Percentiles rank a stretch among this genome's conserved stretches.
Evolutionary conservation across 768 basidiomycete genomes (phyloP).

Genomic region (Amyloporia xantha): DNA sequence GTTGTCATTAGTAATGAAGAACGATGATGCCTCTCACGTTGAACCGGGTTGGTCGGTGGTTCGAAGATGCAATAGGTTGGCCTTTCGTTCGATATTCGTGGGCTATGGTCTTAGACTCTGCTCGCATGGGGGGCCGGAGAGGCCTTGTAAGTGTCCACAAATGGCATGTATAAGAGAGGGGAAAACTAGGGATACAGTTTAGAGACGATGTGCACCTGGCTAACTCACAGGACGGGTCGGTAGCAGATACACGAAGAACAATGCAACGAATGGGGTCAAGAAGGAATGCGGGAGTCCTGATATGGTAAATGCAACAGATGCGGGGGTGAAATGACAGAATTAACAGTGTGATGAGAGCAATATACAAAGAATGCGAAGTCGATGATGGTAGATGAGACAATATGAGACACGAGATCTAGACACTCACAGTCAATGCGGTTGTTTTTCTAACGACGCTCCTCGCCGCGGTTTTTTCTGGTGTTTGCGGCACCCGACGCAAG

Average conservation of each 20-base stretch:
- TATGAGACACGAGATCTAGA: slow-evolving; percentile 2
- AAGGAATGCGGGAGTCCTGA: slow-evolving; percentile 3
- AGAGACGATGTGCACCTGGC: not conserved
- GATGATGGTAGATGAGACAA: not conserved
- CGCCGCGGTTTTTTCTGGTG: slow-evolving; percentile 8
- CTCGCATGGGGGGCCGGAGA: too few species aligned
- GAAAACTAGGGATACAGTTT: slow-evolving; percentile 14
- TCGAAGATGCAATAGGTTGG: too few species aligned
- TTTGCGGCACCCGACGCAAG: slow-evolving; percentile 18
- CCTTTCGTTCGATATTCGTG: too few species aligned
- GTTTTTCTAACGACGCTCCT: slow-evolving; percentile 11
- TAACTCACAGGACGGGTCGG: not conserved
- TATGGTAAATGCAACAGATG: not conserved
- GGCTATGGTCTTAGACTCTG: too few species aligned
- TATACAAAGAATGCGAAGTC: not conserved
- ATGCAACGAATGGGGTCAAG: not conserved
- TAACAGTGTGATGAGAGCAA: not conserved
- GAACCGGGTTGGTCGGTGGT: too few species aligned
- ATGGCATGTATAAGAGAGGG: not conserved
- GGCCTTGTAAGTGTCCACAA: too few species aligned
- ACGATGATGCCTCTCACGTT: too few species aligned
- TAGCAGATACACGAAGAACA: slow-evolving; percentile 2
- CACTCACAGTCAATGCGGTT: slow-evolving; percentile 7
- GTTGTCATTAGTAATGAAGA: too few species aligned
- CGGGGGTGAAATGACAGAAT: not conserved